These are phyloP conservation scores for Cladosporium austrohemisphaericum DNA, from an alignment of 2,329 filamentous ascomycete genomes.

Conservation along the genomic window DNA sequence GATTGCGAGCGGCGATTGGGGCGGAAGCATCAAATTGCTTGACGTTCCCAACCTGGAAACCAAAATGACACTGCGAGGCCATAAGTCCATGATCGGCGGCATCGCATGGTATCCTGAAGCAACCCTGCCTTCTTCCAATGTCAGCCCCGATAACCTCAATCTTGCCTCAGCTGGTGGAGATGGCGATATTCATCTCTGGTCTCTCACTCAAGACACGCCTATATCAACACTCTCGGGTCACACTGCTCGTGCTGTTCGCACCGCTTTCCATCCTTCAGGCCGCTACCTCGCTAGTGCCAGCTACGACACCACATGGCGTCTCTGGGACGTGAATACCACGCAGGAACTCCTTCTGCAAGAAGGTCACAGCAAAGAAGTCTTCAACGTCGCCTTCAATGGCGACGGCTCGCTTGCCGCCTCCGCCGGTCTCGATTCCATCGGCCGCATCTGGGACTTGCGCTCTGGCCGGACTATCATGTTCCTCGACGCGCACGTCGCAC, in stretches of 20 bases:
- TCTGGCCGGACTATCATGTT: constrained; percentile 95
- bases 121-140: constrained; percentile 65
- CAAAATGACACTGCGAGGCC: constrained; percentile 71
- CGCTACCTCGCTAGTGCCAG: constrained; percentile 87
- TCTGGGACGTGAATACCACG: constrained; percentile 53
- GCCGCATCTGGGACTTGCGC: constrained; percentile 89
- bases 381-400: constrained; percentile 80
- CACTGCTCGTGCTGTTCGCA: constrained; percentile 78
- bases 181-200: constrained; percentile 86
- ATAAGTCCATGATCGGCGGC: constrained; percentile 85
- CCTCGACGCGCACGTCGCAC: constrained; percentile 85
- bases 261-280: constrained; percentile 92
- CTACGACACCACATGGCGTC: constrained; percentile 91
- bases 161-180: constrained; percentile 88
- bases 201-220: constrained; percentile 78
- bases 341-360: constrained; percentile 15
- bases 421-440: constrained; percentile 91
- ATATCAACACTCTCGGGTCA: constrained; percentile 79
- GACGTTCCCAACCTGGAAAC: constrained; percentile 78
- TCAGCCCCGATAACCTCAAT: constrained; percentile 69
- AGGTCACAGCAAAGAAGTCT: constrained; percentile 90
- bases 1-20: constrained; percentile 90
- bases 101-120: constrained; percentile 85
- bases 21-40: constrained; percentile 80
- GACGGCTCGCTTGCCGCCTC: constrained; percentile 89